phyloP scores from a whole-genome alignment of 257 asterid species.

The Solanum commersonii region DNA sequence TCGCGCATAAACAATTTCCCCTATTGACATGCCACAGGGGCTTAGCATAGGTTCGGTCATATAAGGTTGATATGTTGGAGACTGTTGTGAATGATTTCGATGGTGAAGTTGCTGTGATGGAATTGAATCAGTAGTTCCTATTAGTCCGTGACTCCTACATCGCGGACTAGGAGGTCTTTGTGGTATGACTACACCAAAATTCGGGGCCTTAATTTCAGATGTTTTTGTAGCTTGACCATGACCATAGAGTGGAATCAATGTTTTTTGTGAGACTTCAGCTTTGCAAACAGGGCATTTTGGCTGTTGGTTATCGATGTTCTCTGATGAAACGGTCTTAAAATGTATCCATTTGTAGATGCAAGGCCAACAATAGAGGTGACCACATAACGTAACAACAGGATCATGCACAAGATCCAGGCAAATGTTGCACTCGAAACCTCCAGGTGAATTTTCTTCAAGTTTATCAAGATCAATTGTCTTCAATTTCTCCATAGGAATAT shows the following conservation, averaged over 20 bases:
- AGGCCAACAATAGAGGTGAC: slow-evolving; percentile 82
- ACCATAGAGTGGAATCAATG: slow-evolving; percentile 24
- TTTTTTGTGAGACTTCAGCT: slow-evolving; percentile 34
- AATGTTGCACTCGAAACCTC: slow-evolving; percentile 63
- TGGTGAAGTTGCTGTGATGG: slow-evolving; percentile 5
- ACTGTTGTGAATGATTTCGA: neutral
- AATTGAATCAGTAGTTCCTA: neutral
- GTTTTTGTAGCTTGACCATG: neutral
- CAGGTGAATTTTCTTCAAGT: slow-evolving; percentile 17
- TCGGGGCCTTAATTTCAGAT: slow-evolving; percentile 13
- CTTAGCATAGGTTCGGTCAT: slow-evolving; percentile 7
- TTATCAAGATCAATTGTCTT: slow-evolving; percentile 17
- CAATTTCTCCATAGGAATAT: slow-evolving; percentile 5
- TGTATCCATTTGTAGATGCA: slow-evolving; percentile 69
- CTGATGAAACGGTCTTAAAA: slow-evolving; percentile 8
- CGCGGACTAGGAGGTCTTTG: slow-evolving; percentile 44
- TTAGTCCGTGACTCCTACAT: neutral
- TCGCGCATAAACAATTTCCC: slow-evolving; percentile 43
- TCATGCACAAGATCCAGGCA: slow-evolving; percentile 60
- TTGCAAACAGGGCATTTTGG: slow-evolving; percentile 75
- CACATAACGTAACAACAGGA: slow-evolving; percentile 65
- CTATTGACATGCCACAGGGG: slow-evolving; percentile 6
- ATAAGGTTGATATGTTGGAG: neutral
- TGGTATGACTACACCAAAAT: slow-evolving; percentile 23
- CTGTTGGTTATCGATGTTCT: slow-evolving; percentile 11